phyloP scores from a whole-genome alignment of 331 rosid genomes.

The Quercus tomentella region DNA sequence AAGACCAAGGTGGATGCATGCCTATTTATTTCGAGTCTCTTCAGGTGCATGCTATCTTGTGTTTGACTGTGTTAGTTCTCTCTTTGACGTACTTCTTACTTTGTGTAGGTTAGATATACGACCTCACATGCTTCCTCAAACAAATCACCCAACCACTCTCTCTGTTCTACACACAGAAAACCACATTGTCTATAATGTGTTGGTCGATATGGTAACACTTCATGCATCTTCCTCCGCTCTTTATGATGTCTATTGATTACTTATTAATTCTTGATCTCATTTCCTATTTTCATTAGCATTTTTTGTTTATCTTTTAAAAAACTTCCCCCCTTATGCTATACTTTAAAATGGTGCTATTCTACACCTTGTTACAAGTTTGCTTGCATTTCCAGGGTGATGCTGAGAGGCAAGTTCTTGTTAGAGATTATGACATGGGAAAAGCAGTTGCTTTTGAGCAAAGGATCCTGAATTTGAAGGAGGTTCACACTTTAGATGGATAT shows the following conservation, averaged over 20 bases:
- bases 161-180: conserved; percentile 66
- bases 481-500: conserved; percentile 54
- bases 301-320: background rate
- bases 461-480: conserved; percentile 76
- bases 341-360: background rate
- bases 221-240: background rate
- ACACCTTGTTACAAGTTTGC: conserved; percentile 11
- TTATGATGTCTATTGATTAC: background rate
- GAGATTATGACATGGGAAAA: conserved; percentile 67
- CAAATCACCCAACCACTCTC: conserved; percentile 69
- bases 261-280: background rate
- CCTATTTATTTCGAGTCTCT: conserved; percentile 9
- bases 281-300: background rate
- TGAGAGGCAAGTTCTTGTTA: conserved; percentile 87
- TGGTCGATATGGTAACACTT: conserved; percentile 70
- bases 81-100: conserved; percentile 21
- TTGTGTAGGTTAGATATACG: conserved; percentile 68
- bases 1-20: conserved; percentile 57
- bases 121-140: conserved; percentile 76
- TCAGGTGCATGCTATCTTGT: background rate
- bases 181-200: conserved; percentile 69
- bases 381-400: conserved; percentile 58
- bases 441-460: conserved; percentile 71
- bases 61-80: background rate
- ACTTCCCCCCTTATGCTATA: background rate